A percentile compares a stretch with the other conserved stretches of the same genome.
phyloP scores from a whole-genome alignment of 2,329 filamentous ascomycete species.

The Rasamsonia emersonii region DNA sequence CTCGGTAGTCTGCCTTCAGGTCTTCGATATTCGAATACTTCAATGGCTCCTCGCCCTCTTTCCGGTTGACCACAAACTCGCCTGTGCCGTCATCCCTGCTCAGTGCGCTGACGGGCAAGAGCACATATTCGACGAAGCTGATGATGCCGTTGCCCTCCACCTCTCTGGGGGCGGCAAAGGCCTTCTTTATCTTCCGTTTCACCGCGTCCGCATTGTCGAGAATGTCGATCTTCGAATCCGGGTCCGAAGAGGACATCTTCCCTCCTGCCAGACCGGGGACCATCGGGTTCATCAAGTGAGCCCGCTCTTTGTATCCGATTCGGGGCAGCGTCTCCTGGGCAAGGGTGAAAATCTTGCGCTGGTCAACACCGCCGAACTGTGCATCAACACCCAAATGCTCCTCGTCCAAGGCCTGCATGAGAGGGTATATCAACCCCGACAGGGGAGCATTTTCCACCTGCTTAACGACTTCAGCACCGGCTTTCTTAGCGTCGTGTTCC shows the following conservation, averaged over 20 bases:
- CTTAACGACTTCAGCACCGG: slow-evolving; percentile 90
- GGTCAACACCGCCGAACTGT: slow-evolving; percentile 63
- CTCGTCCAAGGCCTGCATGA: slow-evolving; percentile 88
- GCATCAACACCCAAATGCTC: slow-evolving; percentile 79
- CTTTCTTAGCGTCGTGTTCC: slow-evolving; percentile 78
- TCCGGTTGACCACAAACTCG: slow-evolving; percentile 60
- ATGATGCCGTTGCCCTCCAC: slow-evolving; percentile 81
- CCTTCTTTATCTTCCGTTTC: slow-evolving; percentile 77
- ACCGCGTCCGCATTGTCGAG: slow-evolving; percentile 69
- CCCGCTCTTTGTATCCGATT: slow-evolving; percentile 68
- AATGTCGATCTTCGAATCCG: slow-evolving; percentile 71
- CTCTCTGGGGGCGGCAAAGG: slow-evolving; percentile 64
- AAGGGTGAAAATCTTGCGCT: slow-evolving; percentile 80
- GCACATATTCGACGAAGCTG: slow-evolving; percentile 76
- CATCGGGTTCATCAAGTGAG: slow-evolving; percentile 78
- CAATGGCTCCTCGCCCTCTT: slow-evolving; percentile 60
- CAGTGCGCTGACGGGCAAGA: slow-evolving; percentile 56
- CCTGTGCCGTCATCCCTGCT: slow-evolving; percentile 44
- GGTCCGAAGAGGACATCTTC: slow-evolving; percentile 76
- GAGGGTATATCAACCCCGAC: slow-evolving; percentile 68
- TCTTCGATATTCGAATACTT: slow-evolving; percentile 69
- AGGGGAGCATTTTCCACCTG: slow-evolving; percentile 70
- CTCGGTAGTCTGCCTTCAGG: slow-evolving; percentile 70
- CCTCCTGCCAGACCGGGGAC: slow-evolving; percentile 73
- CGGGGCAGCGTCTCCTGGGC: slow-evolving; percentile 79